These are phyloP conservation scores for Malbranchea cinnamomea DNA, from an alignment of 2,329 filamentous ascomycete genomes.

Conservation along the genomic window DNA sequence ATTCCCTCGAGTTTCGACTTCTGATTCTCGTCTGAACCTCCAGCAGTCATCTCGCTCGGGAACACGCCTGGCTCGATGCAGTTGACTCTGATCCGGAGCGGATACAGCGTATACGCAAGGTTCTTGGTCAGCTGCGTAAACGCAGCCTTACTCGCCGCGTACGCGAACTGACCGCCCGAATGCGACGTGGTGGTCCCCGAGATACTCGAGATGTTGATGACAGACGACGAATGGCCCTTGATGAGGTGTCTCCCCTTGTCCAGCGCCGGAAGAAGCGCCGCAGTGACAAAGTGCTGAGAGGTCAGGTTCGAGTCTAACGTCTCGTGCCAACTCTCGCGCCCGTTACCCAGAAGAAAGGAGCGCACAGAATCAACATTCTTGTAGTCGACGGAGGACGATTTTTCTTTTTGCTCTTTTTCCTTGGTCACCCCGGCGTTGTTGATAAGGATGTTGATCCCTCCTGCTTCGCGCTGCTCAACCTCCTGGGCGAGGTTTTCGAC, in stretches of 20 bases:
- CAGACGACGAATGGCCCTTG: slow-evolving; percentile 33
- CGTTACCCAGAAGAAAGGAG: slow-evolving; percentile 4
- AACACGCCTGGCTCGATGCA: slow-evolving; percentile 43
- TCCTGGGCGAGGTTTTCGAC: slow-evolving; percentile 34
- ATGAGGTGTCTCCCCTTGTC: slow-evolving; percentile 33
- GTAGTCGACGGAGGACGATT: slow-evolving; percentile 15
- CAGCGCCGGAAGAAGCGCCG: slow-evolving; percentile 40
- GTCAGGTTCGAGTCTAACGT: slow-evolving; percentile 3
- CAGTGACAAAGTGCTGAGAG: slow-evolving; percentile 36
- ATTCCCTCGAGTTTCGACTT: slow-evolving; percentile 40
- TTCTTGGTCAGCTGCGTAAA: slow-evolving; percentile 41
- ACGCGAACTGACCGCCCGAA: slow-evolving; percentile 37
- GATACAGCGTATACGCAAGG: slow-evolving; percentile 39
- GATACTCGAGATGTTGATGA: slow-evolving; percentile 41
- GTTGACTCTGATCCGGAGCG: slow-evolving; percentile 43
- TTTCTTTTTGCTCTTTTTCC: slow-evolving; percentile 37
- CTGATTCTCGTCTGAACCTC: slow-evolving; percentile 36
- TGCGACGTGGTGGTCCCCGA: slow-evolving; percentile 37
- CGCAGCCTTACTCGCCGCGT: slow-evolving; percentile 35
- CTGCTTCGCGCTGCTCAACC: slow-evolving; percentile 36
- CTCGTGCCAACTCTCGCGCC: slow-evolving; percentile 4
- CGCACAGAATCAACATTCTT: slow-evolving; percentile 7
- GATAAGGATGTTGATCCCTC: slow-evolving; percentile 35
- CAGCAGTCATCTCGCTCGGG: slow-evolving; percentile 43
- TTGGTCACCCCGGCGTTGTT: slow-evolving; percentile 31